These are phyloP conservation scores for Neurospora sp. DNA, from an alignment of 495 filamentous ascomycete genomes.

Conservation along the genomic window DNA sequence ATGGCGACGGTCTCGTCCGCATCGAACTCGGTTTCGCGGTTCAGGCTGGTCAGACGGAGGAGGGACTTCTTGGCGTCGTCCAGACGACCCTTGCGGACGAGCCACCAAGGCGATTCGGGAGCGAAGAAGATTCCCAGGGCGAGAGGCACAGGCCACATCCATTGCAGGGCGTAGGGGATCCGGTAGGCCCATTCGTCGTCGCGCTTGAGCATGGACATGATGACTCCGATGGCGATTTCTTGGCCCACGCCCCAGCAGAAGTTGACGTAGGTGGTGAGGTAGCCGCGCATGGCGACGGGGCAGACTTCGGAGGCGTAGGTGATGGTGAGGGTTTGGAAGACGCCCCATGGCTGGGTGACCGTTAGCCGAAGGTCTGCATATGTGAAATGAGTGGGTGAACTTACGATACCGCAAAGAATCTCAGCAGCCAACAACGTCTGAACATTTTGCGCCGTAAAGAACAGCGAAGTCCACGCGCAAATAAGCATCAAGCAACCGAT, in stretches of 20 bases:
- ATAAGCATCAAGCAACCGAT: constrained; percentile 56
- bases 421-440: constrained; percentile 59
- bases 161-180: constrained; percentile 63
- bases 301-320: constrained; percentile 76
- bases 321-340: constrained; percentile 70
- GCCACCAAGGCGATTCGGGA: constrained; percentile 77
- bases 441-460: constrained; percentile 66
- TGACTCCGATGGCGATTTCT: constrained; percentile 63
- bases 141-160: constrained; percentile 77
- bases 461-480: constrained; percentile 61
- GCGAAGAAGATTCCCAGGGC: constrained; percentile 60
- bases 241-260: constrained; percentile 76
- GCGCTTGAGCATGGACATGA: constrained; percentile 51
- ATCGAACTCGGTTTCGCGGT: constrained; percentile 52
- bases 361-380: no score
- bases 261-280: constrained; percentile 73
- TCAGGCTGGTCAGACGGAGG: constrained; percentile 51
- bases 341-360: constrained; percentile 66
- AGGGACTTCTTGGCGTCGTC: constrained; percentile 61
- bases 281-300: constrained; percentile 60
- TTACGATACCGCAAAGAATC: constrained; percentile 60
- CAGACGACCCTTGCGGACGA: constrained; percentile 58
- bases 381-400: no score
- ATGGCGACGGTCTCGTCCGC: constrained; percentile 69
- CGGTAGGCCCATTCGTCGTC: constrained; percentile 50